These are phyloP conservation scores for Paecilomyces formosus DNA, from an alignment of 2,329 filamentous ascomycete species.

Conservation along the genomic window DNA sequence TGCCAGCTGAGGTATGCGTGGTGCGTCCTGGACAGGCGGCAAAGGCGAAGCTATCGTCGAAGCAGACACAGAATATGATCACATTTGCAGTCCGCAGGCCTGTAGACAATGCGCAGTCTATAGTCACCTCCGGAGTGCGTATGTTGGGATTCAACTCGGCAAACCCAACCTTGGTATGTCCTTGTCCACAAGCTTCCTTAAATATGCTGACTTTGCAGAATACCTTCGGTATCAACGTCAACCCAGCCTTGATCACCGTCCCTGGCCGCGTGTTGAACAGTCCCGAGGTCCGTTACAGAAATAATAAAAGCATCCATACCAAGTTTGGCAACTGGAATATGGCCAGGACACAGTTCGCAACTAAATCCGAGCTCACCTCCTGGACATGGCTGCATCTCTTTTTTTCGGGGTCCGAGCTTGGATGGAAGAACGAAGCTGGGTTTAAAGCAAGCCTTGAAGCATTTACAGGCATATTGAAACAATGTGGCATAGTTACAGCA, in stretches of 20 bases:
- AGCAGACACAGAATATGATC: slow-evolving; percentile 61
- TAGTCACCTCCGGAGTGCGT: slow-evolving; percentile 31
- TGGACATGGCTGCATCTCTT: slow-evolving; percentile 18
- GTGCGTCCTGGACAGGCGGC: slow-evolving; percentile 57
- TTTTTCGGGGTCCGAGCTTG: neutral
- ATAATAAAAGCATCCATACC: neutral
- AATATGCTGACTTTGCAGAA: neutral
- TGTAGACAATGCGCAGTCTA: slow-evolving; percentile 56
- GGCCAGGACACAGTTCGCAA: slow-evolving; percentile 48
- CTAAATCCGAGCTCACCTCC: slow-evolving; percentile 30
- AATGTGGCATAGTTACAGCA: neutral
- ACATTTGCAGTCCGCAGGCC: slow-evolving; percentile 61
- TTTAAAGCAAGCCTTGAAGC: neutral
- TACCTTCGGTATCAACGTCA: neutral
- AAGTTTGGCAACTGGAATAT: slow-evolving; percentile 59
- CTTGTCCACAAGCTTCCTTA: neutral
- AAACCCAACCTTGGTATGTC: neutral
- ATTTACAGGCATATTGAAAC: neutral
- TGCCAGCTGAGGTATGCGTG: slow-evolving; percentile 57
- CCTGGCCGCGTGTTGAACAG: slow-evolving; percentile 58
- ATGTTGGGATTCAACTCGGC: neutral
- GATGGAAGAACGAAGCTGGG: neutral
- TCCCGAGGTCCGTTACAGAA: slow-evolving; percentile 56
- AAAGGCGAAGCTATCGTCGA: slow-evolving; percentile 47
- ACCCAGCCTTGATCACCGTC: slow-evolving; percentile 57